Evolutionary conservation across 78 protist species (phyloP).

Genomic region (Chrysochromulina tobinii): DNA sequence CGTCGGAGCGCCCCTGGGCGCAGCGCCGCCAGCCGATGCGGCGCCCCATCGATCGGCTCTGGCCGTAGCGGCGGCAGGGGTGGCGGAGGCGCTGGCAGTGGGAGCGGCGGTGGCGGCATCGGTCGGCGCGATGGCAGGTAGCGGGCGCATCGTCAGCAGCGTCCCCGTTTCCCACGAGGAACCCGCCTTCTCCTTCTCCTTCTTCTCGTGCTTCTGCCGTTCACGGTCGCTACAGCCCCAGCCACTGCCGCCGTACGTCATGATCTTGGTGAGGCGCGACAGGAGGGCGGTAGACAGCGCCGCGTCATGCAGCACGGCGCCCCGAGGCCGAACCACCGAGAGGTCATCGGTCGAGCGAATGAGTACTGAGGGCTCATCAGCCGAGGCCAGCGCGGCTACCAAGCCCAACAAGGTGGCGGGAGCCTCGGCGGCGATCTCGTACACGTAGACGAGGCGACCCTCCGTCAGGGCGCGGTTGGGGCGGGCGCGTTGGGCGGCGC

Average conservation of each 20-base stretch:
- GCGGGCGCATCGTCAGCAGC: background rate
- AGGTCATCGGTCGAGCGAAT: too few species aligned
- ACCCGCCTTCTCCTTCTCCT: background rate
- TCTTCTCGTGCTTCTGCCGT: background rate
- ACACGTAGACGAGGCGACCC: background rate
- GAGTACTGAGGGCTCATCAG: too few species aligned
- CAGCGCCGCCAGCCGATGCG: background rate
- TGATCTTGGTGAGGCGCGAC: background rate
- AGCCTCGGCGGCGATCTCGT: background rate
- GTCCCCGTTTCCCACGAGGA: background rate
- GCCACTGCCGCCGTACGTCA: background rate
- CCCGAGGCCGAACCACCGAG: too few species aligned
- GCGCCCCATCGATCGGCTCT: background rate
- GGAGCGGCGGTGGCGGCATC: too few species aligned
- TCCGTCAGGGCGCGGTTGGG: background rate
- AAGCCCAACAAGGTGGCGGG: background rate
- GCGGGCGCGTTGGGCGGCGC: background rate
- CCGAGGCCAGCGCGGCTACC: too few species aligned
- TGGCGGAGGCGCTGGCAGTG: background rate
- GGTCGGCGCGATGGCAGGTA: background rate
- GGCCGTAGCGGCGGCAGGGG: background rate
- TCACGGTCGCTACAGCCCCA: too few species aligned
- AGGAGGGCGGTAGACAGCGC: too few species aligned
- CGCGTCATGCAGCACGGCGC: too few species aligned
- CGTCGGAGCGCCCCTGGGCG: too few species aligned